Base-by-base conservation (phyloP, 2,329 filamentous ascomycete genomes). In the Neopestalotiopsis sp. region DNA sequence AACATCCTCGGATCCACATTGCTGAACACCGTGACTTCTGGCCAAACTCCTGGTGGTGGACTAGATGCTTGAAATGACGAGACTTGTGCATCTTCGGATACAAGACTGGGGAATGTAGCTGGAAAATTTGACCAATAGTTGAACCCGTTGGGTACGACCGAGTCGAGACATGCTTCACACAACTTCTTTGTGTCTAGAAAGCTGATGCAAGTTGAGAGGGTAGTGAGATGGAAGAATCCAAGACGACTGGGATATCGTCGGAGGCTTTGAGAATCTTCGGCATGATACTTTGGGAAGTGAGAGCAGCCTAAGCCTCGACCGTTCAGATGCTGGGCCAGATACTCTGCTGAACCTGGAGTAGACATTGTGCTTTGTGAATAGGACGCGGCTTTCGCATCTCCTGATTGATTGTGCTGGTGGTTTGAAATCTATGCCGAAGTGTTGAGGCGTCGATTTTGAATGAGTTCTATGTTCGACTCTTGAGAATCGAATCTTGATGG, bases 111-210 rank as follows among this genome's bases (percentile, higher is more conserved):
- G 4, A n/a, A 14, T 14, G 4, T 5, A 14, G 6, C 2, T 34
- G 60, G 17, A 9, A 40, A 17, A 17, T 42, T 45, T 7, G 61
- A 67, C 68, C 68, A 69, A 24, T 20, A 69, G 34, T 69, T 69
- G 65, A 40, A 69, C 2, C 68, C 65, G 5, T 59, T 34, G 9
- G 68, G 68, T 9, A 69, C 65, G 4, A 64, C 68, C 4, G 30
- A 30, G 20, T 30, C 38, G 14, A 69, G 59, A 57, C 68, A 69
- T 1, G 9, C 34, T 4, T 45, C 58, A 28, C 68, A 69, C 2
- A 69, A 59, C 52, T 67, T 69, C 24, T 57, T 38, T 17, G 68
- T 69, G n/a, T 67, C 68, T 5, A 69, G 34, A 24, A 59, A 69
- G 42, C 59, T 65, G 49, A 65, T 56, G 17, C 34, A 38, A 17